Evolutionary conservation across 139 green algal species (phyloP), one percentile per base, ranked within the genome.

Genomic region (Chlamydomonas schloesseri): DNA sequence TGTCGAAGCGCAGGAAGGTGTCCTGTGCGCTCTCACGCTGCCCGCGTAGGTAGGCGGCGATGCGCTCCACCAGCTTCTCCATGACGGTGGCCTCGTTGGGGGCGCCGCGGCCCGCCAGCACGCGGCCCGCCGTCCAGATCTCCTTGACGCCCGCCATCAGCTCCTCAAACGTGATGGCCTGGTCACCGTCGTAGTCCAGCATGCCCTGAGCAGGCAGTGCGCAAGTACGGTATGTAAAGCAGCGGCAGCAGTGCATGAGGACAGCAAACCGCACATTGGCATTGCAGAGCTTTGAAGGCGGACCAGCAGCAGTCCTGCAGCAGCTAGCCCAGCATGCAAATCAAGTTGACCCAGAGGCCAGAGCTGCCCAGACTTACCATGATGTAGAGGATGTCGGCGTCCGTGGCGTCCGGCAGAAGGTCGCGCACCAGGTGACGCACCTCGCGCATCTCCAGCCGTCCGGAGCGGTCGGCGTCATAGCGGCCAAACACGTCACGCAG

Each of bases 391-490:
- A 87, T 2, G 46, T 91, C 72, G 1, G 53, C 46, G 34, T 77
- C 65, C 0, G 33, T 76, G 57, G 29, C 71, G 11, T 33, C 20
- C 15, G 81, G 73, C 81, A 91, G 23, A 50, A 91, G 67, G 42
- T 78, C 74, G 0, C 72, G 73, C 17, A 88, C 42, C 60, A 91
- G 81, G 11, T 70, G 84, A 47, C 28, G 67, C 53, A 91, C 70
- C 82, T 91, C 87, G 8, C 53, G 62, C 1, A 15, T 29, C 26
- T 88, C 81, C 73, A 91, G 81, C 6, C 33, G 11, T 1, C 82
- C 87, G 82, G 50, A 86, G 64, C 85, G 55, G 87, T 91, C 62
- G 47, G 36, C 37, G 74, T 91, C 87, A 60, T 88, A 91, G 26
- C 67, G 55, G 21, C 81, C 68, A 26, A 90, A 88, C 81, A 88